Percentiles rank a stretch among this genome's conserved stretches.
Evolutionary conservation across 129 eudicot species (phyloP).

Genomic region (Flaveria brownii): DNA sequence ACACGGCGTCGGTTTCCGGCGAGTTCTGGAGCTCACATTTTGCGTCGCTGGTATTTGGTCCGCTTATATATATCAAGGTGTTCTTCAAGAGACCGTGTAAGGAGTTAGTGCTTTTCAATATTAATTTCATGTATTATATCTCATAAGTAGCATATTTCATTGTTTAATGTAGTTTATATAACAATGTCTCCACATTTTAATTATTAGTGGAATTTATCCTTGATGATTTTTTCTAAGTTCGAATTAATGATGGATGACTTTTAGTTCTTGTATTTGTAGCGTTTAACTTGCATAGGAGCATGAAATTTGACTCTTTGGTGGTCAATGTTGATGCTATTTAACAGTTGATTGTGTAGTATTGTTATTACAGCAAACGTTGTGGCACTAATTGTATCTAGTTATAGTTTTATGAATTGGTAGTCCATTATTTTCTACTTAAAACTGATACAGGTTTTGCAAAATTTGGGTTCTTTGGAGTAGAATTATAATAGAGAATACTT

Average conservation of each 20-base stretch:
- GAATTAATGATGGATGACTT: neutral
- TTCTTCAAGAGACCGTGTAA: slow-evolving; percentile 93
- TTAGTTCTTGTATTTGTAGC: neutral
- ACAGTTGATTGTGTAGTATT: neutral
- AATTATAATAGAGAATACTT: neutral
- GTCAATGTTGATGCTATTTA: neutral
- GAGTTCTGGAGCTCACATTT: slow-evolving; percentile 66
- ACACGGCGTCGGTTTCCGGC: slow-evolving; percentile 79
- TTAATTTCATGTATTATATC: too few relatives aligned
- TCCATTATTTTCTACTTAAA: neutral
- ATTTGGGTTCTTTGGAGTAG: neutral
- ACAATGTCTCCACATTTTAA: slow-evolving; percentile 5
- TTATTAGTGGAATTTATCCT: neutral
- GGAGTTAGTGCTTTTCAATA: slow-evolving; percentile 8
- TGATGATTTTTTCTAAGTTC: neutral
- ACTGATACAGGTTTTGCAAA: neutral
- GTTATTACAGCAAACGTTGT: neutral
- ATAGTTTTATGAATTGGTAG: neutral
- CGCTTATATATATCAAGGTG: slow-evolving; percentile 94
- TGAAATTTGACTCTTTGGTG: neutral
- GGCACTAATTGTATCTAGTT: neutral
- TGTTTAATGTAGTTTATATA: neutral
- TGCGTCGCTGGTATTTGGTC: slow-evolving; percentile 97
- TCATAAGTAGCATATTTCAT: too few relatives aligned
- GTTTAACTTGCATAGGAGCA: neutral